Percentiles rank a stretch among this genome's conserved stretches.
Evolutionary conservation across 169 alveolate species (phyloP).

Genomic region (Plasmodium sp.): DNA sequence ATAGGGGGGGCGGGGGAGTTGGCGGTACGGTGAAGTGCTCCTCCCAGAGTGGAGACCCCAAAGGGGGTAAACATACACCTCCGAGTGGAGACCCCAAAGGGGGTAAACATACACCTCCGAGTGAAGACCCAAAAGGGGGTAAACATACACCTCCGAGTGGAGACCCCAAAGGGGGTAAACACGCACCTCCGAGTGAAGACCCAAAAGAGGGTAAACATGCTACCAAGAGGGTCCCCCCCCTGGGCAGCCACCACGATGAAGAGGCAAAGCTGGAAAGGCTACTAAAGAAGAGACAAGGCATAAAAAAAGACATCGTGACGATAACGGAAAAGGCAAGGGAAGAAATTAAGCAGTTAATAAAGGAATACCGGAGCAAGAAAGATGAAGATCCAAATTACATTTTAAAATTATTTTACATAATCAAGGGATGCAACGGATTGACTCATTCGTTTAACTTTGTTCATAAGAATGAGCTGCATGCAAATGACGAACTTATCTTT

Average conservation of each 20-base stretch:
- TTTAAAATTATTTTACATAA: slow-evolving; percentile 34
- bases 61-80: neutral
- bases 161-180: neutral
- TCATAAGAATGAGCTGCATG: slow-evolving; percentile 13
- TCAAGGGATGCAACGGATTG: slow-evolving; percentile 70
- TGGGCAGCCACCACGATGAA: neutral
- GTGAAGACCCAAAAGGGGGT: neutral
- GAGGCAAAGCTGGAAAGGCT: slow-evolving; percentile 26
- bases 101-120: neutral
- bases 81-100: neutral
- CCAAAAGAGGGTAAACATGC: neutral
- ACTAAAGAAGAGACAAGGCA: slow-evolving; percentile 44
- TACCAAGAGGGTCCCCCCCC: neutral
- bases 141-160: neutral
- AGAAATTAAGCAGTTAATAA: slow-evolving; percentile 19
- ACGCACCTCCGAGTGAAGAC: neutral
- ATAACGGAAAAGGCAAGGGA: slow-evolving; percentile 56
- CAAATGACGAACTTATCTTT: slow-evolving; percentile 46
- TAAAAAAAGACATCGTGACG: slow-evolving; percentile 42
- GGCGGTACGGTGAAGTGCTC: neutral
- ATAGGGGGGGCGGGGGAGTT: neutral
- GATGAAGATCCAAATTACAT: slow-evolving; percentile 6
- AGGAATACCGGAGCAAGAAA: slow-evolving; percentile 8
- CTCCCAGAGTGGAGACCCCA: neutral
- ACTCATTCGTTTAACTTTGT: slow-evolving; percentile 56